These are phyloP conservation scores for Vanderwaltozyma tropicalis DNA, from an alignment of 805 yeast species.

Conservation along the genomic window DNA sequence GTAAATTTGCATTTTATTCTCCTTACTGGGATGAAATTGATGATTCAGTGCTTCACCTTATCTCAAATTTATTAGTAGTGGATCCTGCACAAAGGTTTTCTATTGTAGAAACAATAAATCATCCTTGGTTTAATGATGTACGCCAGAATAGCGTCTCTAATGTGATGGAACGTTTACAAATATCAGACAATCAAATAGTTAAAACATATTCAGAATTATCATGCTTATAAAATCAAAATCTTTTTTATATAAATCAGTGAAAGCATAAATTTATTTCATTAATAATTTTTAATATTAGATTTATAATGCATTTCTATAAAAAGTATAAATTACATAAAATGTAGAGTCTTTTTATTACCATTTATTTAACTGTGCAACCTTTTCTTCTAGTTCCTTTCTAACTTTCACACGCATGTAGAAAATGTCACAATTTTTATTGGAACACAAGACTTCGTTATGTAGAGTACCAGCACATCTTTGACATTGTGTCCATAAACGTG, in stretches of 20 bases:
- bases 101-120: slow-evolving; percentile 74
- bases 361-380: slow-evolving; percentile 31
- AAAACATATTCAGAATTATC: slow-evolving; percentile 33
- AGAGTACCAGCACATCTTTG: slow-evolving; percentile 94
- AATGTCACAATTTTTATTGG: slow-evolving; percentile 93
- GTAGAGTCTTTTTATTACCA: slow-evolving; percentile 29
- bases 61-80: slow-evolving; percentile 49
- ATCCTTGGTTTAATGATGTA: slow-evolving; percentile 62
- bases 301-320: slow-evolving; percentile 1
- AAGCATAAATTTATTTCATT: background rate
- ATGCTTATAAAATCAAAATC: slow-evolving; percentile 5
- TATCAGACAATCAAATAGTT: slow-evolving; percentile 24
- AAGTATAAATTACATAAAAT: background rate
- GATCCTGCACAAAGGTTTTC: slow-evolving; percentile 64
- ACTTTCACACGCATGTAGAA: slow-evolving; percentile 81
- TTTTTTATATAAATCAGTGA: background rate
- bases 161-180: slow-evolving; percentile 21
- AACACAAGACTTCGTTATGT: slow-evolving; percentile 91
- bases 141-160: slow-evolving; percentile 6
- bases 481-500: slow-evolving; percentile 94
- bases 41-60: slow-evolving; percentile 56
- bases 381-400: slow-evolving; percentile 33
- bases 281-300: background rate
- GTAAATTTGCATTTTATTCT: slow-evolving; percentile 61
- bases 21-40: slow-evolving; percentile 71